These are phyloP conservation scores for Escallonia herrerae DNA, from an alignment of 129 eudicot genomes.

Conservation along the genomic window DNA sequence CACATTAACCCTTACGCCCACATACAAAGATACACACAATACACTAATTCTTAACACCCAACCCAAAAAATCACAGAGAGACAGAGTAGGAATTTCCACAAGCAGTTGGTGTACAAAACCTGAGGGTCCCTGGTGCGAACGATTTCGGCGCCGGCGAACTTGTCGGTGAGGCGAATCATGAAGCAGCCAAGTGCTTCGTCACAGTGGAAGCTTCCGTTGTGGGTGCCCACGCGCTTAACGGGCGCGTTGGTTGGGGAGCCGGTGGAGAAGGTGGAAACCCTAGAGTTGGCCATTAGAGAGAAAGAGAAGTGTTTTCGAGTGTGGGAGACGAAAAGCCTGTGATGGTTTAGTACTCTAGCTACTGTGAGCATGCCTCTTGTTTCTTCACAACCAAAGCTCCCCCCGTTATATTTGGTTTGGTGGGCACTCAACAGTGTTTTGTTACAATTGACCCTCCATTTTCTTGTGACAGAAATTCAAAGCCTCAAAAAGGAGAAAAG, in stretches of 20 bases:
- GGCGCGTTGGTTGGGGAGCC: slow-evolving; percentile 14
- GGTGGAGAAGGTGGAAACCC: slow-evolving; percentile 25
- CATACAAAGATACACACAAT: too few species aligned
- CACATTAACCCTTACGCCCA: too few species aligned
- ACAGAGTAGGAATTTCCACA: not conserved
- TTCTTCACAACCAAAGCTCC: too few species aligned
- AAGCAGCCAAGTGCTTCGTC: slow-evolving; percentile 98
- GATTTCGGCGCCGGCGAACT: slow-evolving; percentile 50
- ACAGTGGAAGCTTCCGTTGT: slow-evolving; percentile 95
- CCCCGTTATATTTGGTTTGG: too few species aligned
- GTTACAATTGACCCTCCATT: too few species aligned
- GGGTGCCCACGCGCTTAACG: slow-evolving; percentile 72
- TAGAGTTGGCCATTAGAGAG: slow-evolving; percentile 18
- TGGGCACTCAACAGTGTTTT: too few species aligned
- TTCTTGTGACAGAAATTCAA: too few species aligned
- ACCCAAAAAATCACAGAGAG: not conserved
- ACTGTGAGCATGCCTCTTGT: slow-evolving; percentile 6
- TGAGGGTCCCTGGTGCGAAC: slow-evolving; percentile 73
- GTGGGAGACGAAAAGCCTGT: slow-evolving; percentile 5
- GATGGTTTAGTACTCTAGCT: slow-evolving; percentile 3
- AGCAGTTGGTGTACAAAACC: slow-evolving; percentile 21
- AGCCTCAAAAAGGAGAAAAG: too few species aligned
- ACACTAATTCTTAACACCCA: not conserved
- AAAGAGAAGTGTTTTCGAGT: slow-evolving; percentile 9
- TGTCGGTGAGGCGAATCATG: slow-evolving; percentile 62